Evolutionary conservation across 1,139 yeast genomes (phyloP), one percentile per base, ranked within the genome.

Genomic region (Saccharomyces hybrid): DNA sequence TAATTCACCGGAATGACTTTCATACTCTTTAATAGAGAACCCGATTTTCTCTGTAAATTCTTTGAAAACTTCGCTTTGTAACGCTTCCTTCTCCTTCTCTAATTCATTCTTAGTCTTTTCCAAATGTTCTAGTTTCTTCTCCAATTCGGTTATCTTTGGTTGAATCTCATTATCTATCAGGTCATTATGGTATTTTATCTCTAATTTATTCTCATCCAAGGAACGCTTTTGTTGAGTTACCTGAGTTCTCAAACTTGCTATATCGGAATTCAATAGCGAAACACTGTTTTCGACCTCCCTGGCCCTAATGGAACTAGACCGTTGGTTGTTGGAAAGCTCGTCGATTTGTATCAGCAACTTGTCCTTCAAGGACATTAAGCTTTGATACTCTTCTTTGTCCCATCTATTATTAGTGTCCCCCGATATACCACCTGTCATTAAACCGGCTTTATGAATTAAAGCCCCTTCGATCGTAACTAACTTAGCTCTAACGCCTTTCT

Each of bases 391-490:
- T 53, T 80, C 79, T 64, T 86, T 88, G 65, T 85, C 90, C 96
- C 96, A 89, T 61, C 81, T 78, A 56, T 72, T 72, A 56, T 69
- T 63, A 59, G 65, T 60, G 31, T 70, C 77, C 62, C 62, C 74
- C 48, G 74, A 74, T 65, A 64, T 71, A 60, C 98, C 98, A 71
- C 97, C 98, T 12, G 98, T 87, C 95, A 93, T 88, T 50, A 90
- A 75, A 7, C 97, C 97, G 9, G 93, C 84, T 64, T 81, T 83
- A 66, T 89, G 93, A 54, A 93, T 87, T 34, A 90, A 76, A 0
- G 95, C 81, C 0, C 99, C 99, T 52, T 89, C 90, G 8, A 88
- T 65, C 0, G 97, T 82, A 1, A 91, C 96, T 49, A 88, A 77
- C 67, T 86, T 89, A 53, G 82, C 83, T 41, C 78, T 79, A 24